Evolutionary conservation across 2,329 filamentous ascomycete genomes (phyloP), one percentile per base, ranked within the genome.

Genomic region (Hypoxylon sp.): DNA sequence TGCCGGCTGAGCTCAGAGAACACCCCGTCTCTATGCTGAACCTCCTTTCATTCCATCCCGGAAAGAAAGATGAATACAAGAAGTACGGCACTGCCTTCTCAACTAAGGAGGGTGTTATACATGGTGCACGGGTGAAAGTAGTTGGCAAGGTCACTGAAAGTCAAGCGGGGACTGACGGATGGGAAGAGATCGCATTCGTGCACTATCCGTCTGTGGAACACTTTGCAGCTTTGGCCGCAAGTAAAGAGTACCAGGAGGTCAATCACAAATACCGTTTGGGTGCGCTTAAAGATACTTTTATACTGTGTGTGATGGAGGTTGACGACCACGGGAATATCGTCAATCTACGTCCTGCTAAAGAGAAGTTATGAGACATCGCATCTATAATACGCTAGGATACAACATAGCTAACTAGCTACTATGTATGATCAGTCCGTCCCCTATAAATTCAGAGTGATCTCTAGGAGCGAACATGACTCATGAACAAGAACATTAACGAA

Each of bases 141-240:
- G 81, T 86, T 0, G 84, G 83, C 0, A 82, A 76, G 46, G 79
- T 85, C 11, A 48, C 52, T 2, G 52, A 46, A 9, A 46, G 27
- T 21, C 44, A 52, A 16, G 51, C 47, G 7, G 44, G 35, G 13
- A 51, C 55, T 34, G 69, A 67, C 8, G 70, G 69, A 42, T 87
- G 84, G 83, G 80, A 87, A 64, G 83, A 87, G 68, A 75, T 87
- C 54, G 83, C 83, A 0, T 72, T 87, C 31, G 84, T 83, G 46
- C 83, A 86, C 70, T 87, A 87, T 67, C 83, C 84, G 2, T 83
- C 76, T 40, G 78, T 86, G 25, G 57, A 67, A 54, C 82, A 87
- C 66, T 87, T 87, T 62, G 78, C 78, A 31, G 81, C 84, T 63
- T 86, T 67, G 66, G 57, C 61, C 1, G 51, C 51, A 11, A 60